Percentiles rank a stretch among this genome's conserved stretches.
Evolutionary conservation across 1,139 yeast genomes (phyloP).

Genomic region (Yamadazyma spencermartinsiae): DNA sequence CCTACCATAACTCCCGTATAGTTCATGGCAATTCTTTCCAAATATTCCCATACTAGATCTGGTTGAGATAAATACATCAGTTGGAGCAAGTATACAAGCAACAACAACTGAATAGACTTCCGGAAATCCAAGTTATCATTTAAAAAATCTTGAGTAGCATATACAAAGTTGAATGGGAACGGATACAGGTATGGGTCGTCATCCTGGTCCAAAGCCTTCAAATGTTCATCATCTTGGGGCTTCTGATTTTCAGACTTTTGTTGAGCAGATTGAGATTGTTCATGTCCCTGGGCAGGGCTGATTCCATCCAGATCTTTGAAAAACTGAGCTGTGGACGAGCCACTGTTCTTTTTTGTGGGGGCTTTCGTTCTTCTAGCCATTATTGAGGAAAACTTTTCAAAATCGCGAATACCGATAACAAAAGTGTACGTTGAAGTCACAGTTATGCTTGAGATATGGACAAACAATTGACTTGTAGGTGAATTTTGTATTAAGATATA

Average conservation of each 20-base stretch:
- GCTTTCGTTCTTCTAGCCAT: constrained; percentile 17
- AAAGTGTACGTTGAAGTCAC: no score
- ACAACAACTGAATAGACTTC: constrained; percentile 36
- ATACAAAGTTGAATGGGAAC: constrained; percentile 32
- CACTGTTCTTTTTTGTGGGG: constrained; percentile 5
- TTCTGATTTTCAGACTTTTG: constrained; percentile 3
- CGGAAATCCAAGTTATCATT: constrained; percentile 34
- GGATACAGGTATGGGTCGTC: constrained; percentile 22
- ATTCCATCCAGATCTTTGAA: constrained; percentile 19
- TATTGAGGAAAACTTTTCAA: constrained; percentile 2
- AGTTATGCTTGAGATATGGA: no score
- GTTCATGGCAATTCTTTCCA: constrained; percentile 35
- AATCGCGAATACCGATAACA: constrained; percentile 3
- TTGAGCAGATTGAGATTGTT: constrained; percentile 5
- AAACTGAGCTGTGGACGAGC: constrained; percentile 23
- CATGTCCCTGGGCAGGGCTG: background rate
- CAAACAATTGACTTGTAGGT: no score
- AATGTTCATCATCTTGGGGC: constrained; percentile 8
- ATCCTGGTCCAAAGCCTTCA: constrained; percentile 8
- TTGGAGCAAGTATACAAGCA: constrained; percentile 31
- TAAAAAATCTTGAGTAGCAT: constrained; percentile 39
- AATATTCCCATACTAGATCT: constrained; percentile 19
- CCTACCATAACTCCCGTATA: constrained; percentile 35
- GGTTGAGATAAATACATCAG: constrained; percentile 27
- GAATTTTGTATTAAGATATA: no score